A percentile compares a stretch with the other conserved stretches of the same genome.
Conservation (phyloP, 108 stramenopile genomes). For the Cyclostephanos invisitatus region DNA sequence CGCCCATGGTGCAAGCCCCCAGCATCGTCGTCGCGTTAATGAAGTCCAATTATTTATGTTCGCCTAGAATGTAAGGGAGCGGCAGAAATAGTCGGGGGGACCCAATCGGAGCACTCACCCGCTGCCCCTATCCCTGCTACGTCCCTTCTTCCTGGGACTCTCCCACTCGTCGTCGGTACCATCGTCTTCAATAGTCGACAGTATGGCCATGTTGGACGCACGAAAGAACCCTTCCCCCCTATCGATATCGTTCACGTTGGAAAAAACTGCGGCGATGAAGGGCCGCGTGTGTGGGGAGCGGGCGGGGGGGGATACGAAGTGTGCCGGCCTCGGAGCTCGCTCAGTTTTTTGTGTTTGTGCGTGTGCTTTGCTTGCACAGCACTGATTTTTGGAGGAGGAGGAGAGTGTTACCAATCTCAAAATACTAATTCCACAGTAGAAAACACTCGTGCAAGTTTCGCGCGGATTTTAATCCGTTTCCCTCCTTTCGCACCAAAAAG, state of each 20-base stretch:
- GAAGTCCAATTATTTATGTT: background rate
- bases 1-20: background rate
- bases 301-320: too few species aligned
- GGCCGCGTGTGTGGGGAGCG: too few species aligned
- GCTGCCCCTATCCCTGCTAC: slow-evolving; percentile 14
- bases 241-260: background rate
- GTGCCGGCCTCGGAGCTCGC: too few species aligned
- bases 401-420: too few species aligned
- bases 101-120: slow-evolving; percentile 18
- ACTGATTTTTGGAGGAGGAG: too few species aligned
- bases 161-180: slow-evolving; percentile 15
- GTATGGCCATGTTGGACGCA: slow-evolving; percentile 1
- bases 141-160: slow-evolving; percentile 31
- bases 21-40: background rate
- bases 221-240: background rate
- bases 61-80: background rate
- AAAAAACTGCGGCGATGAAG: too few species aligned
- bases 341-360: too few species aligned
- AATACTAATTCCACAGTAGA: too few species aligned
- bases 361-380: too few species aligned
- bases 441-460: too few species aligned
- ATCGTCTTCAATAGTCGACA: background rate
- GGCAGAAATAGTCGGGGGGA: background rate
- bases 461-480: too few species aligned
- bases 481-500: too few species aligned